Evolutionary conservation across 2,329 filamentous ascomycete genomes (phyloP).

Genomic region (Aspergillus novoparasiticus): DNA sequence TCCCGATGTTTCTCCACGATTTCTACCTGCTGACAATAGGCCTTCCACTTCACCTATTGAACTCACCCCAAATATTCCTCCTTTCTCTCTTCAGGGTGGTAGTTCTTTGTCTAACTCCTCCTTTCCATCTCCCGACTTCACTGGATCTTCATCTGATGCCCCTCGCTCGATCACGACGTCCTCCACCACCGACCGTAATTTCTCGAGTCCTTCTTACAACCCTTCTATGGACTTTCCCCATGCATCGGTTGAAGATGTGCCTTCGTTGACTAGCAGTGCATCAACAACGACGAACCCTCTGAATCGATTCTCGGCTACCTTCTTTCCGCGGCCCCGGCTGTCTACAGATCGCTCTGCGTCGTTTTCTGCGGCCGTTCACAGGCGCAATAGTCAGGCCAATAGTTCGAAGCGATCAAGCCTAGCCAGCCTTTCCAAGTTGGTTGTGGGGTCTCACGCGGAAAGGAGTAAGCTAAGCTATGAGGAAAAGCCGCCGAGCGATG

Average conservation of each 20-base stretch:
- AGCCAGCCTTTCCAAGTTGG: constrained; percentile 51
- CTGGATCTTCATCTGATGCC: constrained; percentile 44
- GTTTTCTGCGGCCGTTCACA: constrained; percentile 43
- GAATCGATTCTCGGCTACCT: constrained; percentile 47
- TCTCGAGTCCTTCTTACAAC: constrained; percentile 40
- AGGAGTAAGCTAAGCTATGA: constrained; percentile 49
- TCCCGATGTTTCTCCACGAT: constrained; percentile 41
- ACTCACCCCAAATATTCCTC: constrained; percentile 41
- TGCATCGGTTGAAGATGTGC: constrained; percentile 52
- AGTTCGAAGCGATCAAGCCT: constrained; percentile 50
- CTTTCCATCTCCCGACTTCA: constrained; percentile 49
- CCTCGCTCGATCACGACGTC: constrained; percentile 45
- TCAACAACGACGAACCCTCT: constrained; percentile 50
- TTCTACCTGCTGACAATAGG: constrained; percentile 41
- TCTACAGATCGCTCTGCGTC: constrained; percentile 50
- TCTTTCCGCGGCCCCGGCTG: constrained; percentile 43
- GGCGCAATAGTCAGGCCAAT: constrained; percentile 43
- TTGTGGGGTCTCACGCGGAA: constrained; percentile 47
- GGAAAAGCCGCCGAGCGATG: constrained; percentile 45
- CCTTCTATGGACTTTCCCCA: constrained; percentile 42
- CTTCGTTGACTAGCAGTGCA: constrained; percentile 52
- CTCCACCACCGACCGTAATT: constrained; percentile 45
- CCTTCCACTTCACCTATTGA: constrained; percentile 47
- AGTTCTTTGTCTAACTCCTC: constrained; percentile 43
- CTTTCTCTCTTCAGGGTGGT: constrained; percentile 42